These are phyloP conservation scores for Hypomontagnella monticulosa DNA, from an alignment of 495 filamentous ascomycete species.

Conservation along the genomic window DNA sequence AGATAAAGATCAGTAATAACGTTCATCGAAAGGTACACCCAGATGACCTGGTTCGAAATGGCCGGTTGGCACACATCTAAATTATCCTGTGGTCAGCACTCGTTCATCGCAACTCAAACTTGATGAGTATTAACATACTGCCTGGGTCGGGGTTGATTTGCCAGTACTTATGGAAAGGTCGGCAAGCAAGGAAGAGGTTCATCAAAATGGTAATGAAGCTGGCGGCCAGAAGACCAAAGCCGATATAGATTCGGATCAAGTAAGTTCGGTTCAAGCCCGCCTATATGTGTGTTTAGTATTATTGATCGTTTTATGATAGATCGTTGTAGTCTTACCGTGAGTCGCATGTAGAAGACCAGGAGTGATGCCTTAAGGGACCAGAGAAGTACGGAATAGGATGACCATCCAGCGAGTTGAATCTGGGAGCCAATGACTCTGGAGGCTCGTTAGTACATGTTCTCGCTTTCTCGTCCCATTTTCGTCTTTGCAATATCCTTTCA, in stretches of 20 bases:
- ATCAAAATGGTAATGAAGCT: constrained; percentile 62
- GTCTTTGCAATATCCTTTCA: neutral
- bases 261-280: constrained; percentile 57
- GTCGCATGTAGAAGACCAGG: constrained; percentile 65
- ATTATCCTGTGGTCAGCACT: neutral
- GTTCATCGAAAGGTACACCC: constrained; percentile 56
- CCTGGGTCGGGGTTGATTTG: constrained; percentile 64
- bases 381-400: constrained; percentile 62
- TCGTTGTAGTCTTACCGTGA: constrained; percentile 56
- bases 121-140: constrained; percentile 48
- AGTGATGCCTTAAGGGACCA: constrained; percentile 66
- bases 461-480: neutral
- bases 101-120: neutral
- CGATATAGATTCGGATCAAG: constrained; percentile 61
- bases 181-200: constrained; percentile 63
- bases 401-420: constrained; percentile 67
- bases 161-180: constrained; percentile 61
- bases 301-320: neutral
- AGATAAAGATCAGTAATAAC: constrained; percentile 59
- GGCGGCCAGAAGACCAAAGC: constrained; percentile 57
- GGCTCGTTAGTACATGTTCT: constrained; percentile 12
- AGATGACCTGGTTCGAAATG: constrained; percentile 54
- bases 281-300: constrained; percentile 29
- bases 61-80: constrained; percentile 60
- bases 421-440: constrained; percentile 65